Base-by-base conservation (phyloP, 2,329 filamentous ascomycete genomes). In the Chaetomium olivaceum region DNA sequence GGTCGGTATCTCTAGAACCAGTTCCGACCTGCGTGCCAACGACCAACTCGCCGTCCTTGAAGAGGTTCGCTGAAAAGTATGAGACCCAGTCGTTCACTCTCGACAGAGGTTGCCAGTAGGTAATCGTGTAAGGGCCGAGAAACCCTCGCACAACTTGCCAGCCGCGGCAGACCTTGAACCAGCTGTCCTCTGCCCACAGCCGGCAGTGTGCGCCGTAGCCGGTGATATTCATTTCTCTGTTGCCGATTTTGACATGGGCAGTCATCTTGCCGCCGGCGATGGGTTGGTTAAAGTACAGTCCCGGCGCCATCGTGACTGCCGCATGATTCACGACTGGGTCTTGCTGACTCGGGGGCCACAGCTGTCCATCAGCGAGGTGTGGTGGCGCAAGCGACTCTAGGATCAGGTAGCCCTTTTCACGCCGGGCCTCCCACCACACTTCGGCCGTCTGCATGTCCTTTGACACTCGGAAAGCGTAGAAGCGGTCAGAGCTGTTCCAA, bases 401-500 rank as follows among this genome's bases (percentile, higher is more conserved):
- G 2, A 4, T 43, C 5, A 23, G 1, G 33, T 2, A 2, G n/a
- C 55, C 55, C 4, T 39, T 57, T 11, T 9, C 33, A 36, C 33
- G 33, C 33, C 11, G 1, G 11, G 2, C 14, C 19, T 11, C 55
- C 31, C 33, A 25, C 55, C 55, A 39, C 31, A 57, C 4, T n/a
- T 43, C 14, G 33, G 33, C 55, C 4, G 9, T 2, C 19, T 27
- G 8, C 55, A 57, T 3, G 55, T 57, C 55, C 19, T 43, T 57
- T 4, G 55, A 14, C 31, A 43, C 31, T 6, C 21, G 3, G 55
- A 57, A 57, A 7, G n/a, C 8, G 55, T 57, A 43, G 4, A 9
- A 27, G 7, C 21, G 31, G n/a, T 43, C 55, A 2, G 55, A 57
- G 55, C 55, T 57, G 55, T 57, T 57, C 33, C 55, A 57, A 4